These are phyloP conservation scores for Botrytis medusae DNA, from an alignment of 2,329 filamentous ascomycete species.

Conservation along the genomic window DNA sequence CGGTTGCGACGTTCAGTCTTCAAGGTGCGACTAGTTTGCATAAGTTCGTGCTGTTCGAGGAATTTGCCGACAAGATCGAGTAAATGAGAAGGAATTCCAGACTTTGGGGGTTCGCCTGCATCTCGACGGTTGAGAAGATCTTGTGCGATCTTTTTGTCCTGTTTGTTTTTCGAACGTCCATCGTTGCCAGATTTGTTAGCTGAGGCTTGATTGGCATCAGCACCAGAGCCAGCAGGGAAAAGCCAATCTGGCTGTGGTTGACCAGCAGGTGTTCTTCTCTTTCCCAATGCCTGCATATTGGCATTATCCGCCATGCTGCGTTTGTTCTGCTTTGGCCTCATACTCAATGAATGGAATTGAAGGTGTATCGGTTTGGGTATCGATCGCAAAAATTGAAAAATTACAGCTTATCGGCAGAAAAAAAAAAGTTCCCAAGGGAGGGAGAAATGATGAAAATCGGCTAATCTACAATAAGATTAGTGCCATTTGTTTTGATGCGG, in stretches of 20 bases:
- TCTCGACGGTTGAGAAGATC: constrained; percentile 36
- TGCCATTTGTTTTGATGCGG: neutral
- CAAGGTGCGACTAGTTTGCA: constrained; percentile 60
- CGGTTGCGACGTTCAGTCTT: constrained; percentile 57
- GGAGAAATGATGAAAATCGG: neutral
- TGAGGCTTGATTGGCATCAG: constrained; percentile 27
- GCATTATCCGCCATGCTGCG: constrained; percentile 36
- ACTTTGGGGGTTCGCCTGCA: constrained; percentile 31
- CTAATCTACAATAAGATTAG: neutral
- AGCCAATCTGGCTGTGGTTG: constrained; percentile 39
- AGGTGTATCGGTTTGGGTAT: neutral
- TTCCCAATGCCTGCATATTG: constrained; percentile 39
- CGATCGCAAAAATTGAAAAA: constrained; percentile 2
- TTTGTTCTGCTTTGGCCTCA: constrained; percentile 16
- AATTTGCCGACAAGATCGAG: constrained; percentile 67
- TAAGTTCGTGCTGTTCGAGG: constrained; percentile 64
- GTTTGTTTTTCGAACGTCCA: constrained; percentile 30
- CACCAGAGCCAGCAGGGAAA: constrained; percentile 31
- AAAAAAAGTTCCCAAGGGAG: constrained; percentile 18
- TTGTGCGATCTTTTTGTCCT: constrained; percentile 37
- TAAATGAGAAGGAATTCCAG: constrained; percentile 57
- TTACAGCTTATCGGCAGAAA: constrained; percentile 13
- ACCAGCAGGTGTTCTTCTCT: constrained; percentile 32
- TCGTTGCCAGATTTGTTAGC: constrained; percentile 27
- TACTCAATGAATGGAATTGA: neutral